Evolutionary conservation across 768 basidiomycete species (phyloP).

Genomic region (Mycena vulgaris): DNA sequence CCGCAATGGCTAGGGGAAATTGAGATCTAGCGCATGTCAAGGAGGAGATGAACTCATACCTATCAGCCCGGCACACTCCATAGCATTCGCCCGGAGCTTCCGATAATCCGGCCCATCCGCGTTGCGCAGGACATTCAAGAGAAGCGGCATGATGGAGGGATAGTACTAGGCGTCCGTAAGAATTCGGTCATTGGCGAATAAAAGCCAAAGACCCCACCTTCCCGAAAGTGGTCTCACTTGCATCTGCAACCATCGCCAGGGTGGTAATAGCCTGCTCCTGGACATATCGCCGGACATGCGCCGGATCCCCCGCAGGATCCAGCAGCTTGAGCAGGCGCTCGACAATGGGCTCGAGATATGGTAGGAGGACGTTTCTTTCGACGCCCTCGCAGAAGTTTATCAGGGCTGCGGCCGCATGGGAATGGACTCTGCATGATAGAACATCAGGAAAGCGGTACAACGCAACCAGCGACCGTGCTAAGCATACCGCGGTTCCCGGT

Average conservation of each 20-base stretch:
- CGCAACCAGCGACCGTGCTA: background rate
- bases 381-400: slow-evolving; percentile 95
- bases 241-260: slow-evolving; percentile 91
- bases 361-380: slow-evolving; percentile 77
- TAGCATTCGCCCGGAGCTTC: slow-evolving; percentile 84
- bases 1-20: slow-evolving; percentile 78
- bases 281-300: slow-evolving; percentile 71
- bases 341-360: slow-evolving; percentile 87
- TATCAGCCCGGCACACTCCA: slow-evolving; percentile 92
- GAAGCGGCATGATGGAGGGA: slow-evolving; percentile 82
- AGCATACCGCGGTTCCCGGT: slow-evolving; percentile 78
- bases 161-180: slow-evolving; percentile 69
- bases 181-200: background rate
- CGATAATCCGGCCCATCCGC: slow-evolving; percentile 77
- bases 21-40: background rate
- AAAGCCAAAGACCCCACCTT: slow-evolving; percentile 61
- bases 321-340: slow-evolving; percentile 78
- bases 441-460: background rate
- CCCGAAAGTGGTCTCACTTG: slow-evolving; percentile 83
- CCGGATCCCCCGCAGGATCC: slow-evolving; percentile 65
- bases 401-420: slow-evolving; percentile 89
- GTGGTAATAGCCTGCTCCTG: slow-evolving; percentile 93
- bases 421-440: slow-evolving; percentile 73
- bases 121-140: slow-evolving; percentile 82
- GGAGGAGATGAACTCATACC: slow-evolving; percentile 57